These are phyloP conservation scores for Drosera spatulata DNA, from an alignment of 179 eudicot genomes.

Conservation along the genomic window DNA sequence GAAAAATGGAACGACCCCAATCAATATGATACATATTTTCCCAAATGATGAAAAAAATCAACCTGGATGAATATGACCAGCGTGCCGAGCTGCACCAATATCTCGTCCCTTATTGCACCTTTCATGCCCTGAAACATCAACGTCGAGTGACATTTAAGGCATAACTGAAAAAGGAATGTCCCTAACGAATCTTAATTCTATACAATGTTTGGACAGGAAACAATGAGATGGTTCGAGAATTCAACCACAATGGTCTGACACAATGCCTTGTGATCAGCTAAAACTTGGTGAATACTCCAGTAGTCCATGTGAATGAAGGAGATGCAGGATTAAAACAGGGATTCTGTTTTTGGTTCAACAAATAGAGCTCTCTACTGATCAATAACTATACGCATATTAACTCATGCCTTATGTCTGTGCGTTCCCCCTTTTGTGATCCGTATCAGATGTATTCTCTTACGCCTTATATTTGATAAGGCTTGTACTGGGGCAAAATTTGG, in stretches of 20 bases:
- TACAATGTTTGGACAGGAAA: too few relatives aligned
- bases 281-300: too few relatives aligned
- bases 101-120: constrained; percentile 69
- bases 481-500: too few relatives aligned
- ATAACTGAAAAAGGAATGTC: too few relatives aligned
- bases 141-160: background rate
- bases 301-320: too few relatives aligned
- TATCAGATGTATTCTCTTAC: too few relatives aligned
- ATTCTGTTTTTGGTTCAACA: background rate
- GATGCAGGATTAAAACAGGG: background rate
- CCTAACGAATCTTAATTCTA: too few relatives aligned
- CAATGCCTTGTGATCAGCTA: too few relatives aligned
- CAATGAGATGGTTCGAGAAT: background rate
- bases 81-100: constrained; percentile 43
- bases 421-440: too few relatives aligned
- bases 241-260: background rate
- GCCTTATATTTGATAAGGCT: too few relatives aligned
- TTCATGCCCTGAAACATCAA: constrained; percentile 44
- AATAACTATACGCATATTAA: too few relatives aligned
- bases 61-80: constrained; percentile 88
- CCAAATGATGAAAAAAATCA: background rate
- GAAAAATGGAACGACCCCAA: background rate
- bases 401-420: too few relatives aligned
- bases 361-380: background rate
- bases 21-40: background rate